A percentile compares a stretch with the other conserved stretches of the same genome.
Evolutionary conservation across 1,284 basidiomycete genomes (phyloP).

Genomic region (Laetiporus sulphureus): DNA sequence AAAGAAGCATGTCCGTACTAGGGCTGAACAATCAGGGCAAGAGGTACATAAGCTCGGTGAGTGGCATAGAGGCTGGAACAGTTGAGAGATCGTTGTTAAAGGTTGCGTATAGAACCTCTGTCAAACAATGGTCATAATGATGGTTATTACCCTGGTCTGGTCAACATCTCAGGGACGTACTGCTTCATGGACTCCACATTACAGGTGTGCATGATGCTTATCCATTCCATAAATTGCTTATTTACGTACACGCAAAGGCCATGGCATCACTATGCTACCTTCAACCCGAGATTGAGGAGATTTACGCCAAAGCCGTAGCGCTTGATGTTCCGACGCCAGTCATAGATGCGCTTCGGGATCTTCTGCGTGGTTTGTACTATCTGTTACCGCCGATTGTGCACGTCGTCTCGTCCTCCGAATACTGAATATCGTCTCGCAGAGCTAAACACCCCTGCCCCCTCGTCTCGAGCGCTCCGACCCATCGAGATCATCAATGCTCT

Average conservation of each 20-base stretch:
- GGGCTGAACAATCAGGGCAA: constrained; percentile 44
- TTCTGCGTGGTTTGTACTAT: constrained; percentile 59
- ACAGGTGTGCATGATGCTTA: constrained; percentile 48
- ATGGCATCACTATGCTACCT: constrained; percentile 79
- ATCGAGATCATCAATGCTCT: constrained; percentile 66
- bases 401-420: constrained; percentile 13
- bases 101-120: background rate
- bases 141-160: constrained; percentile 76
- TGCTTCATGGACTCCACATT: constrained; percentile 95
- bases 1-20: constrained; percentile 43
- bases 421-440: constrained; percentile 31
- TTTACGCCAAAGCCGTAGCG: constrained; percentile 67
- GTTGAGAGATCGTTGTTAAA: background rate
- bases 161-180: constrained; percentile 91
- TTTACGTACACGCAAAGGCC: constrained; percentile 42
- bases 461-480: constrained; percentile 60
- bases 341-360: constrained; percentile 66
- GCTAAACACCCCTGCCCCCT: constrained; percentile 63
- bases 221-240: background rate
- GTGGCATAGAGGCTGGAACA: background rate
- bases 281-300: constrained; percentile 63
- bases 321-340: constrained; percentile 79
- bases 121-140: constrained; percentile 24
- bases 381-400: no score
- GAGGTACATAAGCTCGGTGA: constrained; percentile 4